Conservation (phyloP, 257 asterid genomes). For the Capsicum pubescens region DNA sequence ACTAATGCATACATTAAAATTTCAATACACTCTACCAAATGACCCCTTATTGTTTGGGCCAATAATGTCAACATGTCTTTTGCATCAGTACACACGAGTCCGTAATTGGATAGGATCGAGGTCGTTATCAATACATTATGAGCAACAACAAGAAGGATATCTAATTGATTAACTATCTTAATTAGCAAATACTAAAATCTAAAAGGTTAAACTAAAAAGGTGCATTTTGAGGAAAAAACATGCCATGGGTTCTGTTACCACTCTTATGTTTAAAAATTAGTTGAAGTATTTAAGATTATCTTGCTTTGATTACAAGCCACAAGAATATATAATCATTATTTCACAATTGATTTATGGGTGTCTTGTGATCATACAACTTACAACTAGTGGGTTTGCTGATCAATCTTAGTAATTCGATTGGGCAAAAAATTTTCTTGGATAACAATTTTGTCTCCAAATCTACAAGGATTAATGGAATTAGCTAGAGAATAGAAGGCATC, state of each 20-base stretch:
- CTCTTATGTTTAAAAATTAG: neutral
- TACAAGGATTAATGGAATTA: neutral
- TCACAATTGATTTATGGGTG: neutral
- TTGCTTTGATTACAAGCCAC: slow-evolving; percentile 20
- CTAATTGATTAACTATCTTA: neutral
- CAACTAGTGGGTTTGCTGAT: neutral
- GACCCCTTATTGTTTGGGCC: neutral
- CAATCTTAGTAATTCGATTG: neutral
- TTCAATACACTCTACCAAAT: too few species aligned
- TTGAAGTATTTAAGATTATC: neutral
- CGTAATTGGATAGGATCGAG: neutral
- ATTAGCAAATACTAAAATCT: neutral
- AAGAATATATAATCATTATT: neutral
- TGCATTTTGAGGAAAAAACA: neutral
- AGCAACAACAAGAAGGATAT: neutral
- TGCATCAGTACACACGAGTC: neutral
- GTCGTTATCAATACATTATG: neutral
- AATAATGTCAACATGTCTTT: neutral
- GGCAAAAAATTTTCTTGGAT: neutral
- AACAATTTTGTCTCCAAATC: slow-evolving; percentile 9
- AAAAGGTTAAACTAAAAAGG: neutral
- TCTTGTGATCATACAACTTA: neutral
- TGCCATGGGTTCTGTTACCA: neutral
- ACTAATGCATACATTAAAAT: too few species aligned
- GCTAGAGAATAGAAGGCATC: neutral